Base-by-base conservation (phyloP, 352 stramenopile species). In the Phytophthora sansomeana region DNA sequence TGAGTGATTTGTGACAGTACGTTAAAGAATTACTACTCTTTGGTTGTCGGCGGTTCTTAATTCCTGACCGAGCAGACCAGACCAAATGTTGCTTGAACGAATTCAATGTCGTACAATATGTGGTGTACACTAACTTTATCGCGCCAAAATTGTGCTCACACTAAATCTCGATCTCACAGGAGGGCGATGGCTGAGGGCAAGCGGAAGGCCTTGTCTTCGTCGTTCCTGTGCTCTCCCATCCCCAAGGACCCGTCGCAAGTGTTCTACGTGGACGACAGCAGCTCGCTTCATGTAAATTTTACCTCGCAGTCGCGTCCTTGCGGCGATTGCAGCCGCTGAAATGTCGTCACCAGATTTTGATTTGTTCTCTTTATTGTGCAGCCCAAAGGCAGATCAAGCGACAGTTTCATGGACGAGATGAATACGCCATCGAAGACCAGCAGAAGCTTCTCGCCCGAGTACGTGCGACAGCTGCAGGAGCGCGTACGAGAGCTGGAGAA, bases 151-250 rank as follows among this genome's bases (percentile, higher is more conserved):
- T 24, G 39, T 6, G n/a, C 19, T 39, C n/a, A 50, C 43, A 42
- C 14, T n/a, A 32, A 61, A 58, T 13, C 42, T 24, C 8, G 29
- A 44, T 53, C 38, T 17, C 7, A 24, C n/a, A 63, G 29, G 36
- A n/a, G 53, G 44, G 58, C 29, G 21, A 80, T 80, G 68, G 55
- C 43, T 16, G 69, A 73, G 21, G 65, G 69, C 17, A 73, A 76
- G 61, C 66, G 48, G 55, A 76, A 70, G 59, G 49, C 73, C 33
- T 44, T 75, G 24, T 76, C 69, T 52, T 77, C 72, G 28, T 78
- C 75, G 51, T 88, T 90, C 73, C 65, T 90, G 61, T 87, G 76
- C 77, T 91, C 83, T 53, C 83, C 83, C 13, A 92, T 90, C 36
- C 77, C 77, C 14, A 81, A 78, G 13, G 81, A 90, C 63, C 70